Percentiles rank a stretch among this genome's conserved stretches.
Evolutionary conservation across 164 flowering plant genomes (phyloP).

Genomic region (Tinospora cordifolia): DNA sequence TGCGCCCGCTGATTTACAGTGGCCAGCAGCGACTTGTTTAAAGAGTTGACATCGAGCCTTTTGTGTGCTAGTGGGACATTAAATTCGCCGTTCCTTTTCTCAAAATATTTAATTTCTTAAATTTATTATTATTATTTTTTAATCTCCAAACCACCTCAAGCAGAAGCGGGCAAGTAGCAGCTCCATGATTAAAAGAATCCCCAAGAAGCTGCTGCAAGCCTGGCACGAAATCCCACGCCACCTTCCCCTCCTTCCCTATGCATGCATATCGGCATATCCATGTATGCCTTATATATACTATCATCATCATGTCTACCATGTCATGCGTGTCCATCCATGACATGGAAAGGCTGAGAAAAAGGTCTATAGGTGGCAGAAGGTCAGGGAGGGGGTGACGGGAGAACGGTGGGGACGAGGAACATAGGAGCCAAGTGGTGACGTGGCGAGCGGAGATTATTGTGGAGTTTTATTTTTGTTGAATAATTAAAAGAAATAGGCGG

Average conservation of each 20-base stretch:
- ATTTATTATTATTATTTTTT: too few relatives aligned
- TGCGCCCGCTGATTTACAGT: too few relatives aligned
- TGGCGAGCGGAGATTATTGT: not conserved
- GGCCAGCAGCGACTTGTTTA: too few relatives aligned
- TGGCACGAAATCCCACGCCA: conserved; percentile 3
- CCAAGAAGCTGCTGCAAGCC: conserved; percentile 8
- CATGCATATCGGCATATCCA: not conserved
- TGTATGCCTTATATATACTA: not conserved
- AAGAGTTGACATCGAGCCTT: too few relatives aligned
- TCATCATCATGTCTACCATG: not conserved
- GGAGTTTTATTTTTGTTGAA: too few relatives aligned
- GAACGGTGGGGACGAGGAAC: not conserved
- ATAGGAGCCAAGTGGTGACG: not conserved
- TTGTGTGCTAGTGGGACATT: too few relatives aligned
- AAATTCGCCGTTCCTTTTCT: too few relatives aligned
- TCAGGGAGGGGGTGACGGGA: not conserved
- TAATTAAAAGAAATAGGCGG: not conserved
- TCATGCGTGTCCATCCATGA: not conserved
- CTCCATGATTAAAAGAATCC: conserved; percentile 8
- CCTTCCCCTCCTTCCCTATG: not conserved
- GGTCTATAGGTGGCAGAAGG: too few relatives aligned
- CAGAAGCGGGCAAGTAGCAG: not conserved
- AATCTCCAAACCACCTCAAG: too few relatives aligned
- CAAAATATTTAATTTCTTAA: too few relatives aligned
- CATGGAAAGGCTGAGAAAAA: too few relatives aligned